Evolutionary conservation across 2,329 filamentous ascomycete genomes (phyloP).

Genomic region (Aureobasidium sp.): DNA sequence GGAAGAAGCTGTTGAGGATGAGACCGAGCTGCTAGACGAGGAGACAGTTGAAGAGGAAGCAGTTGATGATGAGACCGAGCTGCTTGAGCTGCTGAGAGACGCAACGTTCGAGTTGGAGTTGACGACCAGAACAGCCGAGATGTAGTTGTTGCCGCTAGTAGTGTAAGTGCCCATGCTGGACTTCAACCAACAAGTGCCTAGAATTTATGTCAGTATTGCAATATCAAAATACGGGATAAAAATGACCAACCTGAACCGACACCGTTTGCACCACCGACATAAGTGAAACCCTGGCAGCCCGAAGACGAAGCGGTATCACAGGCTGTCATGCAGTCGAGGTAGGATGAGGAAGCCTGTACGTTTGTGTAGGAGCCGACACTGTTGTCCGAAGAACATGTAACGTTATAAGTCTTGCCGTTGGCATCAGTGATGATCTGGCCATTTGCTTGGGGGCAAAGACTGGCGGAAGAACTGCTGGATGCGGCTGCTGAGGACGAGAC

Average conservation of each 20-base stretch:
- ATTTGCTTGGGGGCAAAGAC: slow-evolving; percentile 18
- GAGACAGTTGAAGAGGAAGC: background rate
- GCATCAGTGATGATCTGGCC: slow-evolving; percentile 19
- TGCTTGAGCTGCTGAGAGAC: slow-evolving; percentile 20
- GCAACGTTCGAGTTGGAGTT: slow-evolving; percentile 22
- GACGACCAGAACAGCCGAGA: slow-evolving; percentile 15
- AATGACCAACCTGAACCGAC: slow-evolving; percentile 10
- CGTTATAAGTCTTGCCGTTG: slow-evolving; percentile 15
- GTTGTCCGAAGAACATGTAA: slow-evolving; percentile 18
- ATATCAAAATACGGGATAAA: too few relatives aligned
- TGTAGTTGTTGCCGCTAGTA: slow-evolving; percentile 10
- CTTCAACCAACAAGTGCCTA: slow-evolving; percentile 23
- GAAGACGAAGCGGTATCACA: slow-evolving; percentile 15
- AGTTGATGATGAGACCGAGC: background rate
- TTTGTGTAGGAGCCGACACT: slow-evolving; percentile 16
- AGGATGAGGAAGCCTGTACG: slow-evolving; percentile 12
- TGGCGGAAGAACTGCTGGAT: slow-evolving; percentile 16
- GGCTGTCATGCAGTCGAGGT: slow-evolving; percentile 18
- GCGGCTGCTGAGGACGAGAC: slow-evolving; percentile 17
- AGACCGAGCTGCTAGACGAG: background rate
- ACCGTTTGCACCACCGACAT: slow-evolving; percentile 19
- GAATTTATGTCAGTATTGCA: too few relatives aligned
- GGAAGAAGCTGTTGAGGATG: background rate
- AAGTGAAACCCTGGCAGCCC: slow-evolving; percentile 18
- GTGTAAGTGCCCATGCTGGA: slow-evolving; percentile 14